phyloP scores from a whole-genome alignment of 2,329 filamentous ascomycete species.

The Aspergillus brasiliensis region DNA sequence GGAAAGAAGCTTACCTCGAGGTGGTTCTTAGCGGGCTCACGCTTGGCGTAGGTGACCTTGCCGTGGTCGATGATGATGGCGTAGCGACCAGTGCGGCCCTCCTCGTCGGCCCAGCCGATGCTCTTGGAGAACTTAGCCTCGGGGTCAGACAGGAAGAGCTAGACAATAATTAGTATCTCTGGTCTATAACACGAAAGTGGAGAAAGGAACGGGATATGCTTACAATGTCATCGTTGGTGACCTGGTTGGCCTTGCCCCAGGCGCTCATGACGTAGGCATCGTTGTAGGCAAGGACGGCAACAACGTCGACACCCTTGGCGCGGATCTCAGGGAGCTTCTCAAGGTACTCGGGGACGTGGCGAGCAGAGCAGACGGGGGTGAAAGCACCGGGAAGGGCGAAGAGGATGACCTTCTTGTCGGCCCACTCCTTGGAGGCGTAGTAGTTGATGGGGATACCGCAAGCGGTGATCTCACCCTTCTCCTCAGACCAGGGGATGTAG shows the following conservation, averaged over 20 bases:
- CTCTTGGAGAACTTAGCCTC: slow-evolving; percentile 73
- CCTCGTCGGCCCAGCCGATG: slow-evolving; percentile 72
- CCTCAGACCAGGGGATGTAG: slow-evolving; percentile 75
- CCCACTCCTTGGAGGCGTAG: slow-evolving; percentile 76
- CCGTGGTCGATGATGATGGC: slow-evolving; percentile 81
- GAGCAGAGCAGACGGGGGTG: slow-evolving; percentile 81
- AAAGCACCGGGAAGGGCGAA: slow-evolving; percentile 75
- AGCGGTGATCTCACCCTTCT: slow-evolving; percentile 67
- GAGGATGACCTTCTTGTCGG: slow-evolving; percentile 70
- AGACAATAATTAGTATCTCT: slow-evolving; percentile 9
- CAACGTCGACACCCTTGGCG: slow-evolving; percentile 78
- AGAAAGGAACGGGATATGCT: slow-evolving; percentile 20
- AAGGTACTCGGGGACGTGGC: slow-evolving; percentile 80
- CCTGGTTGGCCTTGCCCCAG: slow-evolving; percentile 84
- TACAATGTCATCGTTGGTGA: slow-evolving; percentile 71
- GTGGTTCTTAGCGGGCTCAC: slow-evolving; percentile 57
- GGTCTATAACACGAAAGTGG: too few species aligned
- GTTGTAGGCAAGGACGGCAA: slow-evolving; percentile 81
- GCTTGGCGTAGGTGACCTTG: slow-evolving; percentile 78
- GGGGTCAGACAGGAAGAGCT: slow-evolving; percentile 77
- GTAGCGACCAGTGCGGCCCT: slow-evolving; percentile 75
- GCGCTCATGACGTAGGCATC: slow-evolving; percentile 86
- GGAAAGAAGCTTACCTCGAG: slow-evolving; percentile 39
- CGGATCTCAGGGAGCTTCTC: slow-evolving; percentile 69
- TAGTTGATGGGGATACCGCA: slow-evolving; percentile 79